phyloP scores from a whole-genome alignment of 257 asterid genomes.

The Rauvolfia tetraphylla region DNA sequence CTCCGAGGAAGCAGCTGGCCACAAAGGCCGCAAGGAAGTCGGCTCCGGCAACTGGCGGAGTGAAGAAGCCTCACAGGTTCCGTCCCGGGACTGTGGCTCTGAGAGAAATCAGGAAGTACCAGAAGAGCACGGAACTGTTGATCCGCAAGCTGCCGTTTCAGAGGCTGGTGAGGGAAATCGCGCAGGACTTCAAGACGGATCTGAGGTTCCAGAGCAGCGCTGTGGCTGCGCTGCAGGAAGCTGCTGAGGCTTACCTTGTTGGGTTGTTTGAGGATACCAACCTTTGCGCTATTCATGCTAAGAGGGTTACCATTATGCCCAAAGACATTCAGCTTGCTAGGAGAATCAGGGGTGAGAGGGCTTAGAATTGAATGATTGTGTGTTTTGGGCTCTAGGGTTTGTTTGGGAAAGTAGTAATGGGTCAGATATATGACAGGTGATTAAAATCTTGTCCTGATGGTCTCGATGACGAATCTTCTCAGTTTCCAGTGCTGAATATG shows the following conservation, averaged over 20 bases:
- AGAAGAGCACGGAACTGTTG: slow-evolving; percentile 20
- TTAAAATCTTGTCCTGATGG: no score
- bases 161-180: slow-evolving; percentile 25
- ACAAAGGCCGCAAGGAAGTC: slow-evolving; percentile 22
- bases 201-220: slow-evolving; percentile 25
- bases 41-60: slow-evolving; percentile 26
- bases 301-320: slow-evolving; percentile 21
- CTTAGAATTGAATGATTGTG: background rate
- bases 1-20: slow-evolving; percentile 23
- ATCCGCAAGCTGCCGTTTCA: slow-evolving; percentile 18
- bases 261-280: slow-evolving; percentile 21
- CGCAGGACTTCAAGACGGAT: slow-evolving; percentile 21
- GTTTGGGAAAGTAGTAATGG: background rate
- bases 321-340: slow-evolving; percentile 21
- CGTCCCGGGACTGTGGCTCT: slow-evolving; percentile 22
- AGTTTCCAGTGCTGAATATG: no score
- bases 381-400: background rate
- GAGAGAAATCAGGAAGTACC: slow-evolving; percentile 21
- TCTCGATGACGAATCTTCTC: no score
- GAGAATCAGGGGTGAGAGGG: slow-evolving; percentile 23
- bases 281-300: slow-evolving; percentile 20
- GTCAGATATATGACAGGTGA: background rate
- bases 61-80: slow-evolving; percentile 24
- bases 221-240: slow-evolving; percentile 24
- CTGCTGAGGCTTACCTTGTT: slow-evolving; percentile 19